Percentiles rank a stretch among this genome's conserved stretches.
These are phyloP conservation scores for Phytophthora sp. DNA, from an alignment of 352 stramenopile species.

Conservation along the genomic window DNA sequence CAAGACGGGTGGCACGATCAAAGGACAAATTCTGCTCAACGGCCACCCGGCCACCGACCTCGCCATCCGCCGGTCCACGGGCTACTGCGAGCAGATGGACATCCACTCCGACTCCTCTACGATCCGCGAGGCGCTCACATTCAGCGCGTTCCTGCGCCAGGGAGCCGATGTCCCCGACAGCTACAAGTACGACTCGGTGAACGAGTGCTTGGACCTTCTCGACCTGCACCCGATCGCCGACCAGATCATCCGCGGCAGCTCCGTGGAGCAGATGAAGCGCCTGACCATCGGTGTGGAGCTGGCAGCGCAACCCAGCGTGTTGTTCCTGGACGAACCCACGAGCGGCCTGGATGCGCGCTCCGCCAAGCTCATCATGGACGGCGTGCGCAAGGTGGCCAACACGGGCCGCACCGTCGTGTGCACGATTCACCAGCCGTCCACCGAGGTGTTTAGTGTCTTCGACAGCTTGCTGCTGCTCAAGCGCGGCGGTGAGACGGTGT, in stretches of 20 bases:
- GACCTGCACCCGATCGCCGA: no score
- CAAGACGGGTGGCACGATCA: conserved; percentile 19
- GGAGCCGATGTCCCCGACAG: conserved; percentile 43
- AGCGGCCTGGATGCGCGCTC: conserved; percentile 86
- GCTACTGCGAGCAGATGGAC: conserved; percentile 85
- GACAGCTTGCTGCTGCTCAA: conserved; percentile 1
- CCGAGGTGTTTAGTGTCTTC: not conserved
- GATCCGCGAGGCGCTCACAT: conserved; percentile 63
- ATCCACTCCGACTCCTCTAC: conserved; percentile 83
- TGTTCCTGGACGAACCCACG: no score
- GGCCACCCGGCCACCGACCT: conserved; percentile 68
- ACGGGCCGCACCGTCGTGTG: conserved; percentile 84
- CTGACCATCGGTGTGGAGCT: no score
- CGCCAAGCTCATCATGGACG: conserved; percentile 86
- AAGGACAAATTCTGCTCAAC: conserved; percentile 42
- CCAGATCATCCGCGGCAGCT: no score
- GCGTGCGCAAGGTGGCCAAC: conserved; percentile 85
- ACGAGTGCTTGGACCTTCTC: no score
- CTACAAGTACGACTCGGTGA: conserved; percentile 44
- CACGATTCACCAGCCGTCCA: conserved; percentile 93
- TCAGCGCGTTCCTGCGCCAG: conserved; percentile 37
- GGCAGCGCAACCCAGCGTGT: no score
- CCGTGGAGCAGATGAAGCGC: no score
- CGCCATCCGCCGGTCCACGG: conserved; percentile 53
- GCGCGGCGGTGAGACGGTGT: conserved; percentile 1